Evolutionary conservation across 83 land plant genomes (phyloP), one percentile per base, ranked within the genome.

Genomic region (Picea abies): DNA sequence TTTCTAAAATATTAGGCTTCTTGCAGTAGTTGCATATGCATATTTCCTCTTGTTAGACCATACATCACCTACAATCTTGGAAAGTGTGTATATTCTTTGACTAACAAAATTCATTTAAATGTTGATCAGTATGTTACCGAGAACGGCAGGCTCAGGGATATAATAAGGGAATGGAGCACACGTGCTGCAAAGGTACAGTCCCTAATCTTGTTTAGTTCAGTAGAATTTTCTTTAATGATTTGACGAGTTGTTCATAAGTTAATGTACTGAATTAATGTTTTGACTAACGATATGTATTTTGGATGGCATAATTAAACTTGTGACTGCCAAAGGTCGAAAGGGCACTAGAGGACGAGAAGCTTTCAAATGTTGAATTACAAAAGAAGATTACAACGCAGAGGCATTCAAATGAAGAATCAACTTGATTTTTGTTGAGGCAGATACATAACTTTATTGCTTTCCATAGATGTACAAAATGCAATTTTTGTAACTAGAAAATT

Each of bases 121-220:
- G 44, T 70, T 56, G 60, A 52, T 14, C 92, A 97, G 99, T 93
- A 92, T 86, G 87, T 97, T 44, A 93, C 90, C 85, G 99, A 97
- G 83, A 97, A 95, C 84, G 96, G 93, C 84, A 87, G 99, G 79
- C 83, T 95, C 61, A 93, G 99, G 86, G 96, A 93, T 66, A 93
- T 92, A 87, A 80, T 97, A 68, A 93, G 94, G 29, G 99, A 97
- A 84, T 95, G 99, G 99, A 97, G 99, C 79, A 79, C 95, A 70
- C 89, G 96, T 60, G 91, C 99, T 79, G 96, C 98, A 1, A 97
- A 97, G 96, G 99, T 96, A 83, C 58, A 6, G 61, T 69, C 79
- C 14, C 14, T 39, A 8, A 6, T 72, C 44, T 72, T 41, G 17
- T 2, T 49, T 19, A 39, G 41, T 44, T 72, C 16, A 41, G n/a